Percentiles rank a stretch among this genome's conserved stretches.
These are phyloP conservation scores for Fusarium nodosum DNA, from an alignment of 2,329 filamentous ascomycete species.

Conservation along the genomic window DNA sequence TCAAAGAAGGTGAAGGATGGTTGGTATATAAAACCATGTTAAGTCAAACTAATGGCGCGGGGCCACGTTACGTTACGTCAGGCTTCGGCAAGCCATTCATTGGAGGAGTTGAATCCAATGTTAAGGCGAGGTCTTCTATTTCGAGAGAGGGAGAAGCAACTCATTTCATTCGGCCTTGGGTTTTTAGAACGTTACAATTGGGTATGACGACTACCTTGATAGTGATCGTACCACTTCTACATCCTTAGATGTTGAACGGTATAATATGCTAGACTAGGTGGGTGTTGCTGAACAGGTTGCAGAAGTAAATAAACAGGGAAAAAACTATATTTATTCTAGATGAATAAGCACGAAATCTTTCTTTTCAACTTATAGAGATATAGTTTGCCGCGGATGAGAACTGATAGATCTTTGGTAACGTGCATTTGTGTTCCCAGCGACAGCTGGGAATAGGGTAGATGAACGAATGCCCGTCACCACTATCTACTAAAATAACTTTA, in stretches of 20 bases:
- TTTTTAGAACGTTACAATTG: slow-evolving; percentile 14
- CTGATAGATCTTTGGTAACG: slow-evolving; percentile 26
- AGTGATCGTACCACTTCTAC: slow-evolving; percentile 40
- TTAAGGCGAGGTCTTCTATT: slow-evolving; percentile 27
- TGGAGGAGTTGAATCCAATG: slow-evolving; percentile 24
- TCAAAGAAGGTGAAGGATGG: slow-evolving; percentile 11
- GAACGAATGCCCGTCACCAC: neutral
- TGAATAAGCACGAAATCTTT: neutral
- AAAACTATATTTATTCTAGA: neutral
- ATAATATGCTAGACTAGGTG: neutral
- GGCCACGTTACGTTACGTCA: slow-evolving; percentile 39
- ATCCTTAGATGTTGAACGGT: neutral
- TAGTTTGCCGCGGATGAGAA: slow-evolving; percentile 27
- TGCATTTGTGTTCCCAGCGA: slow-evolving; percentile 4
- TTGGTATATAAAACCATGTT: slow-evolving; percentile 28
- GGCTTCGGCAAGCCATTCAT: slow-evolving; percentile 26
- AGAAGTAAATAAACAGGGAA: neutral
- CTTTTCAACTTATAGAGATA: neutral
- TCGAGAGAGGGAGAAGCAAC: slow-evolving; percentile 22
- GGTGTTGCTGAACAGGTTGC: neutral
- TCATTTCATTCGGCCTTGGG: slow-evolving; percentile 17
- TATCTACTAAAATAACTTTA: neutral
- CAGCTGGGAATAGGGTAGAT: slow-evolving; percentile 3
- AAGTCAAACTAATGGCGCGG: slow-evolving; percentile 33
- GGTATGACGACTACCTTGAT: slow-evolving; percentile 12